A percentile compares a stretch with the other conserved stretches of the same genome.
These are phyloP conservation scores for Typha latifolia DNA, from an alignment of 176 grass and related monocot species.

Conservation along the genomic window DNA sequence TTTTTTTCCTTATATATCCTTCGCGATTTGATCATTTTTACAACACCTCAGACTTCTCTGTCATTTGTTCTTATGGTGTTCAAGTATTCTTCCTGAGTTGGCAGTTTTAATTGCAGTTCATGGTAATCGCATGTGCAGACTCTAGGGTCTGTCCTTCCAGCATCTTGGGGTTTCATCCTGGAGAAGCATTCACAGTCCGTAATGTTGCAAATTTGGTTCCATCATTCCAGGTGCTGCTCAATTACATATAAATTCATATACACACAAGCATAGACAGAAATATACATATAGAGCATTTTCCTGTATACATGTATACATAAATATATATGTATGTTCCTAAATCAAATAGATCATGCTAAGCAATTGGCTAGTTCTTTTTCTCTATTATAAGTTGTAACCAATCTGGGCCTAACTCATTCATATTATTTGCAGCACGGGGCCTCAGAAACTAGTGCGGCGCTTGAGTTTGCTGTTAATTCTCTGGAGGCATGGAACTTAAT, in stretches of 20 bases:
- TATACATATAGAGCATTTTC: no score
- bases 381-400: no score
- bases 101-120: slow-evolving; percentile 61
- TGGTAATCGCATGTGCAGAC: slow-evolving; percentile 86
- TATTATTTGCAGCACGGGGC: slow-evolving; percentile 43
- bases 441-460: slow-evolving; percentile 83
- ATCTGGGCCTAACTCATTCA: neutral
- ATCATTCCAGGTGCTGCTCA: slow-evolving; percentile 46
- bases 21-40: no score
- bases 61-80: neutral
- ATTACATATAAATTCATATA: no score
- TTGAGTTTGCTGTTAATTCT: slow-evolving; percentile 80
- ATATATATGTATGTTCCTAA: no score
- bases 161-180: slow-evolving; percentile 82
- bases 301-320: no score
- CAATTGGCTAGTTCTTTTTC: no score
- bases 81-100: slow-evolving; percentile 8
- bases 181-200: slow-evolving; percentile 88
- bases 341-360: no score
- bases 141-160: slow-evolving; percentile 78
- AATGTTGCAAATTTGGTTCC: slow-evolving; percentile 95
- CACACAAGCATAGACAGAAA: no score
- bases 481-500: slow-evolving; percentile 33
- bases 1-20: no score
- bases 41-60: neutral